Evolutionary conservation across 371 early-diverging fungal species (phyloP), one percentile per base, ranked within the genome.

Genomic region (Mortierella sp.): DNA sequence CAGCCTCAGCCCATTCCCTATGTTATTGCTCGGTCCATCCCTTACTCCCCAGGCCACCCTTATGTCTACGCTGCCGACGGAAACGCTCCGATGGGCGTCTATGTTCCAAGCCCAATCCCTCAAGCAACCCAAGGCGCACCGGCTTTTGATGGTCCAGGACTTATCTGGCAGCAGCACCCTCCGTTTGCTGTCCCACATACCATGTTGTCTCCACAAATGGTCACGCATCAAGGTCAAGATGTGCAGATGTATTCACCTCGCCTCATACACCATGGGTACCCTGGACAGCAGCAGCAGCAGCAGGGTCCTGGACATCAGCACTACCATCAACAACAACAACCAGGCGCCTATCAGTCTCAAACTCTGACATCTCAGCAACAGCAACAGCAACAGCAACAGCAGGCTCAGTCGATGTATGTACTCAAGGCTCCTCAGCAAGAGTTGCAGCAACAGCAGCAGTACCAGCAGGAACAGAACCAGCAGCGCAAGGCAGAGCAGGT

Each of bases 1-100:
- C 77, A 65, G 19, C n/a, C 47, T 19, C 71, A 44, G 26, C 74
- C 73, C 7, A 50, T 75, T 2, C 76, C 80, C n/a, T 78, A 68
- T 68, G 73, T 72, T 9, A 34, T 77, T 7, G 77, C 55, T 26
- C 71, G 84, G 38, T 63, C 84, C 0, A 31, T 71, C n/a, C 65
- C 57, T 3, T 80, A 75, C n/a, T 26, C 63, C 16, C 68, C 72
- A 21, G 65, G 38, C 7, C 72, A 54, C 28, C 60, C 72, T 3
- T 80, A 84, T 70, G 73, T 73, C 21, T 80, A 84, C 47, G 60
- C 73, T 1, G 47, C 77, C 26, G 70, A 72, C n/a, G 55, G 44
- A 28, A 78, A 52, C 57, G 50, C 68, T 11, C 26, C 72, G 8
- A 65, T 72, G 54, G 77, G 72, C 6, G 73, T 76, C 42, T 79